phyloP scores from a whole-genome alignment of 441 rosid genomes.

The Adansonia madagascariensis region DNA sequence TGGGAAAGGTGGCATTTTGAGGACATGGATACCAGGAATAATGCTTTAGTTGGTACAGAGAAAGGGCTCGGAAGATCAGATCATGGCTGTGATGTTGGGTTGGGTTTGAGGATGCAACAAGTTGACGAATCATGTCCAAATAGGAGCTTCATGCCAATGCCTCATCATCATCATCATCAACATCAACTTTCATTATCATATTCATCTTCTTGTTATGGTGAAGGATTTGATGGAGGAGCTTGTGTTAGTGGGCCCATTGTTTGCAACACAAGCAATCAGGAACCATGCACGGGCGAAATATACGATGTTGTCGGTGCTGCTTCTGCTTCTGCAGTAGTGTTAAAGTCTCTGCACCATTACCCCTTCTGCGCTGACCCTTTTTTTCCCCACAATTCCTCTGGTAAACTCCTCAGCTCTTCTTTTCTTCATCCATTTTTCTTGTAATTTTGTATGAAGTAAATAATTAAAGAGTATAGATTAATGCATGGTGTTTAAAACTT shows the following conservation, averaged over 20 bases:
- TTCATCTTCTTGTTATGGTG: constrained; percentile 30
- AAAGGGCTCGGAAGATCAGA: constrained; percentile 36
- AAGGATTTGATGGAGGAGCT: constrained; percentile 29
- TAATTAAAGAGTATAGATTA: background rate
- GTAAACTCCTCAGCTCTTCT: constrained; percentile 31
- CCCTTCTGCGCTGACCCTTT: constrained; percentile 34
- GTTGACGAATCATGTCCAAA: constrained; percentile 26
- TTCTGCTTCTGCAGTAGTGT: constrained; percentile 26
- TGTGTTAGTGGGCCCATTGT: constrained; percentile 44
- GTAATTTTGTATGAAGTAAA: background rate
- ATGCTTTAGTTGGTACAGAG: constrained; percentile 35
- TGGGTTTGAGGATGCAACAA: constrained; percentile 42
- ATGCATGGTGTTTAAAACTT: background rate
- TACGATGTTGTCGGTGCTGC: constrained; percentile 49
- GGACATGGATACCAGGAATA: constrained; percentile 37
- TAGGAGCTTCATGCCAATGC: constrained; percentile 37
- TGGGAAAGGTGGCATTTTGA: constrained; percentile 31
- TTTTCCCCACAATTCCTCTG: constrained; percentile 40
- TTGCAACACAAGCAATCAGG: constrained; percentile 48
- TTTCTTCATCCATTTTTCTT: constrained; percentile 7
- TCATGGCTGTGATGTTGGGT: constrained; percentile 38
- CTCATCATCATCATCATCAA: constrained; percentile 23
- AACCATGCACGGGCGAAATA: constrained; percentile 41
- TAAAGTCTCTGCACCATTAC: constrained; percentile 29
- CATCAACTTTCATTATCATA: constrained; percentile 22